Evolutionary conservation across 306 rosid species (phyloP), one percentile per base, ranked within the genome.

Genomic region (Prunus campanulata): DNA sequence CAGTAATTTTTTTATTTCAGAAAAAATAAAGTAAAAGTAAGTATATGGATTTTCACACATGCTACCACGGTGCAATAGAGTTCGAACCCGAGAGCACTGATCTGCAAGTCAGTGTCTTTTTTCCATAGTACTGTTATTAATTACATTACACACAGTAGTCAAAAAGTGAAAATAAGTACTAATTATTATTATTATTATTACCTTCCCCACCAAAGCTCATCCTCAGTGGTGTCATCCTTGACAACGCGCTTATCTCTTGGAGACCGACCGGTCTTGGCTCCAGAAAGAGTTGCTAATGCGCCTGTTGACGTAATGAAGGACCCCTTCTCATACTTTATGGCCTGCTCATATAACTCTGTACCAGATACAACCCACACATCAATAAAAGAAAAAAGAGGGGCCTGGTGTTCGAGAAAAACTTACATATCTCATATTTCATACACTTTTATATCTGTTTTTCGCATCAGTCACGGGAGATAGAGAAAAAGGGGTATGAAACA

Each of bases 131-230:
- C 16, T 2, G 0, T 3, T 66, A 13, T 11, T 12, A 73, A 29
- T 39, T 16, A 39, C 3, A 35, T 2, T 44, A 39, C 3, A 10
- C 18, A 30, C 0, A 54, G 11, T 54, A 46, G 32, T 46, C 6
- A 13, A 55, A 66, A 56, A 11, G 27, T 65, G 24, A 49, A 22
- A 22, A 51, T 18, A 5, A n/a, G 13, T 7, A 0, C 3, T 2
- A 16, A 19, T 16, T 25, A 19, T 18, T 64, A 85, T 18, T 2
- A 64, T 32, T 39, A 30, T 32, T 18, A 65, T 86, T 79, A 94
- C 98, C 86, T 93, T 80, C 98, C 98, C 98, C 97, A 94, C 98
- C 98, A 94, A 63, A 94, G 97, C 35, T 91, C 96, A 27, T 80
- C 74, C 72, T 87, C 86, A 1, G 96, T 87, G 59, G 74, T 78